Evolutionary conservation across 106 monocot species (phyloP).

Genomic region (Dendrobium officinale): DNA sequence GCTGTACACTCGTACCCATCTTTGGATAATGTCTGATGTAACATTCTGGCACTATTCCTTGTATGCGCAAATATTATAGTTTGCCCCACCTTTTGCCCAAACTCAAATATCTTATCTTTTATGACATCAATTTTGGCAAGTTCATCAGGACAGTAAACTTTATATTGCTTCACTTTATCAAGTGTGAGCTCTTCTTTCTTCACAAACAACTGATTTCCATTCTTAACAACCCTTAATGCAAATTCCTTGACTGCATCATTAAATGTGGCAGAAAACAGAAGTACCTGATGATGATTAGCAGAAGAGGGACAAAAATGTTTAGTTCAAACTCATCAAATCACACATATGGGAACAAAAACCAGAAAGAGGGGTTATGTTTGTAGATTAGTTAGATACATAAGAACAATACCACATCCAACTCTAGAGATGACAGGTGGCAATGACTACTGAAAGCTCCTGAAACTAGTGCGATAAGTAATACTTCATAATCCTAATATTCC

Average conservation of each 20-base stretch:
- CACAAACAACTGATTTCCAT: constrained; percentile 83
- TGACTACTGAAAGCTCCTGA: no score
- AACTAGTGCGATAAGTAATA: no score
- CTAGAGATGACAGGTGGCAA: no score
- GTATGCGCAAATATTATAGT: constrained; percentile 91
- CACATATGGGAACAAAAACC: neutral
- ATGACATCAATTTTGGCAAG: constrained; percentile 72
- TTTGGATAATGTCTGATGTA: constrained; percentile 44
- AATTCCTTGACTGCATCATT: constrained; percentile 75
- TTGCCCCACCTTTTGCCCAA: constrained; percentile 83
- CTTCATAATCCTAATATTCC: no score
- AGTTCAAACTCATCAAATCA: neutral
- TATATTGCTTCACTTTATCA: constrained; percentile 81
- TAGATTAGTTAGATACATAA: no score
- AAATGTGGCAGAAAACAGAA: constrained; percentile 93
- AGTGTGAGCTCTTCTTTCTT: constrained; percentile 87
- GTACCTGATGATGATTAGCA: constrained; percentile 41
- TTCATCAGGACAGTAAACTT: constrained; percentile 84
- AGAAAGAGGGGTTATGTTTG: neutral
- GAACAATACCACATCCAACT: no score
- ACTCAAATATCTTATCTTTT: constrained; percentile 85
- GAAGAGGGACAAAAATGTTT: constrained; percentile 5
- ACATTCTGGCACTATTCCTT: constrained; percentile 63
- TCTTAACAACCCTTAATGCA: constrained; percentile 54
- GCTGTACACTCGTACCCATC: constrained; percentile 93